Percentiles rank a stretch among this genome's conserved stretches.
These are phyloP conservation scores for Vitis hybrid DNA, from an alignment of 177 flowering plant genomes.

Conservation along the genomic window DNA sequence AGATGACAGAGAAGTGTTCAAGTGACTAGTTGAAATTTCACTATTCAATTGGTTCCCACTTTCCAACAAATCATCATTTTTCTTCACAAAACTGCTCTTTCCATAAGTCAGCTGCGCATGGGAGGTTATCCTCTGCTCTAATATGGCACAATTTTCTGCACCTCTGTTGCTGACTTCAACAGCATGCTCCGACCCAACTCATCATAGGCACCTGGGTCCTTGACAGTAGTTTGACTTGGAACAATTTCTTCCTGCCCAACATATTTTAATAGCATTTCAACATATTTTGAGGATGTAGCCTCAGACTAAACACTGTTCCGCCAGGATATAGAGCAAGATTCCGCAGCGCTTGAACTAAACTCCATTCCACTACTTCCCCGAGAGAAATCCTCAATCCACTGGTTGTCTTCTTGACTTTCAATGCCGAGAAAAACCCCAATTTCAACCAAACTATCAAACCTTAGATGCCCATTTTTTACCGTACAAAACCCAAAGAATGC, in stretches of 20 bases:
- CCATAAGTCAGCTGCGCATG: neutral
- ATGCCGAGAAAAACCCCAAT: too few species aligned
- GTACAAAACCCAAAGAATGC: too few species aligned
- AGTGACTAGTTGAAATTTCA: constrained; percentile 3
- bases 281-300: constrained; percentile 94
- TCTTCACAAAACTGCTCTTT: constrained; percentile 2
- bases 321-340: constrained; percentile 60
- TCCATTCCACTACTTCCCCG: too few species aligned
- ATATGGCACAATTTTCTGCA: constrained; percentile 11
- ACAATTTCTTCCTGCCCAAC: constrained; percentile 28
- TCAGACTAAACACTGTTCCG: constrained; percentile 92
- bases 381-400: too few species aligned
- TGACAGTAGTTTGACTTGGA: neutral
- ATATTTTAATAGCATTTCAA: constrained; percentile 91
- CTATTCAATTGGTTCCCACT: constrained; percentile 12
- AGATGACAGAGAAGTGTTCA: too few species aligned
- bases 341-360: too few species aligned
- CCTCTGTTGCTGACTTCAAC: constrained; percentile 7
- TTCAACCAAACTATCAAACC: constrained; percentile 22
- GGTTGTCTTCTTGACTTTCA: too few species aligned
- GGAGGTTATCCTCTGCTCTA: constrained; percentile 14
- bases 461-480: too few species aligned
- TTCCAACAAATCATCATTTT: constrained; percentile 3
- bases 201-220: constrained; percentile 48
- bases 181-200: constrained; percentile 28